Base-by-base conservation (phyloP, 176 grass and related monocot genomes). In the Aechmea fasciata region DNA sequence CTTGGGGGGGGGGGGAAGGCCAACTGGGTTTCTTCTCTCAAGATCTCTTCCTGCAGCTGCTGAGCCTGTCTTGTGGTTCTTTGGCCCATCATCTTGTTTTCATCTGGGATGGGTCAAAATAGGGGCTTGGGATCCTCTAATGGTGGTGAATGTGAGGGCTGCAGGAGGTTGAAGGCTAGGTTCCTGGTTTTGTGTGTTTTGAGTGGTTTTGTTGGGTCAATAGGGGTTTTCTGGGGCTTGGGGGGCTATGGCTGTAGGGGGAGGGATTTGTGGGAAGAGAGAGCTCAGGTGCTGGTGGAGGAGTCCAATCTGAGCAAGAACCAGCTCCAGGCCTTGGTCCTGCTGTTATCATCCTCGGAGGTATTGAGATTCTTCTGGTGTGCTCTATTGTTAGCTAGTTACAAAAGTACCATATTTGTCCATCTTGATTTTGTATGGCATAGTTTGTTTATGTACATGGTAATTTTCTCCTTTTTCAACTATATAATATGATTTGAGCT, bases 241-340 rank as follows among this genome's bases (percentile, higher is more conserved):
- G 66, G 52, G 20, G 61, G 66, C 48, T 63, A 8, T 49, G 66
- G 66, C 29, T 70, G 18, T 64, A 50, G 55, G 65, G 78, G 26
- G 54, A 67, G 70, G 63, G 69, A 18, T 51, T 73, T 70, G 10
- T 79, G 52, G 48, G 57, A 65, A 28, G 77, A 65, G 51, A 75
- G 12, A 49, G 55, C 74, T 9, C 48, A 87, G 14, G 71, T 26
- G 50, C 53, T 77, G 68, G 47, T 68, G 12, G 78, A 69, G 63
- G 76, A 82, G 51, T 75, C 82, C 69, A 87, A 91, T 65, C 65
- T 82, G 28, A 91, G 75, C 74, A 69, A 76, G 24, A 66, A 55
- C 73, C 85, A 87, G 70, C 79, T 83, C 68, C 82, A 81, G 54
- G 78, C 75, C 1, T 72, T 91, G 61, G 69, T 63, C 11, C 67